Base-by-base conservation (phyloP, 768 basidiomycete genomes). In the Candolleomyces aberdarensis region DNA sequence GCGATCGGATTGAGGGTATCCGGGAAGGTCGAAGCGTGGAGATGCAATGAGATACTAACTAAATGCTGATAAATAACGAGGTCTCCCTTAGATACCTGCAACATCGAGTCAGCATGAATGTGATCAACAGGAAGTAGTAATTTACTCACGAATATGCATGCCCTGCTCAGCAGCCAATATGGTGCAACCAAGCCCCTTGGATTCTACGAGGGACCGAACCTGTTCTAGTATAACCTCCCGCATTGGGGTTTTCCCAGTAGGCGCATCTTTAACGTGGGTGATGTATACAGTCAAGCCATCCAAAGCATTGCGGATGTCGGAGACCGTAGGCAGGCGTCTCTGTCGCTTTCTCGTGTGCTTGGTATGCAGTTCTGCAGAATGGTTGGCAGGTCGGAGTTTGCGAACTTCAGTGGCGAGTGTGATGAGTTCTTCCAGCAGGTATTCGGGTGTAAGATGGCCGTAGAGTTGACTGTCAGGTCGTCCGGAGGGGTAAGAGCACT, bases 401-500 rank as follows among this genome's bases (percentile, higher is more conserved):
- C 83, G 78, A 22, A 95, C 86, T 68, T 92, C 87, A 11, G 73
- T 75, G 5, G 92, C 91, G 51, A 96, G 83, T 1, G 74, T 74
- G 8, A 79, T 67, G 58, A 98, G 80, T 74, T 98, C 96, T 57
- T 85, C 80, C 2, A 83, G 82, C 36, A 98, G 76, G 65, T 92
- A 89, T 22, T 85, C 85, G 0, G 96, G 94, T 39, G 81, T 89
- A 13, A 98, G 81, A 66, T 98, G 96, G 0, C 96, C 96, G 71
- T 85, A 96, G 47, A 98, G 79, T 57, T 78, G 69, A 50, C 85
- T 81, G 64, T 86, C 80, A 17, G 81, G 78, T 61, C 96, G 80
- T 0, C 88, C 88, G 0, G 85, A 82, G 20, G 89, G 86, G 77
- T 88, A 94, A 1, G 94, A 96, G 72, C 96, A 98, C 76, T 98